Evolutionary conservation across 1,139 yeast species (phyloP), one percentile per base, ranked within the genome.

Genomic region (Wickerhamiella pararugosa): DNA sequence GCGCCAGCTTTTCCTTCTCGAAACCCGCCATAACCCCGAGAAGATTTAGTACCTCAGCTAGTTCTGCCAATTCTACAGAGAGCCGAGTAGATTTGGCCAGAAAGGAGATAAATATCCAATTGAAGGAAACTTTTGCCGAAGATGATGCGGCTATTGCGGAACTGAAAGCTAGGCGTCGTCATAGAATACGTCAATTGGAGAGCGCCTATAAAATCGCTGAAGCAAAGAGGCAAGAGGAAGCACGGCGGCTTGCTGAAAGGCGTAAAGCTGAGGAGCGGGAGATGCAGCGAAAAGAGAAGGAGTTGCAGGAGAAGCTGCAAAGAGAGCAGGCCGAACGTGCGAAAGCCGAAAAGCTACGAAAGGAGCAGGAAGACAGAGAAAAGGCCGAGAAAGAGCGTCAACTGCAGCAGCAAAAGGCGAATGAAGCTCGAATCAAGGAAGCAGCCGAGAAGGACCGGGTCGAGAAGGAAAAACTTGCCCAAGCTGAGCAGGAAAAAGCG

Each of bases 401-500:
- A 5, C 21, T 9, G 4, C 36, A 15, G 39, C 27, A 29, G 32
- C 15, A 7, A 25, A 25, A 25, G 34, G 33, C 35, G 15, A 29
- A 26, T 6, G 36, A 32, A 7, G 9, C 11, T 8, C 25, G 9
- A 10, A 31, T 26, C 30, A 27, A 29, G n/a, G 43, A 36, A 9
- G 40, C 30, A 27, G 32, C 31, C 4, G 41, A 39, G 6, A 29
- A 29, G 21, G 40, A 33, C 4, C 25, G 25, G 5, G 34, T 27
- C 11, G 43, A 29, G 29, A 31, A 8, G 27, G 37, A 41, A 33
- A 29, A 15, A 30, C 6, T 4, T 43, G 35, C 36, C 26, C 27
- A 29, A 25, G 45, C 33, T 15, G 34, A 40, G 30, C 38, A 36
- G 38, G 41, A 42, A 34, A 42, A 34, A 33, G 40, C 42, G 27